Conservation (phyloP, 768 basidiomycete genomes). For the Leccinum longicurvipes region DNA sequence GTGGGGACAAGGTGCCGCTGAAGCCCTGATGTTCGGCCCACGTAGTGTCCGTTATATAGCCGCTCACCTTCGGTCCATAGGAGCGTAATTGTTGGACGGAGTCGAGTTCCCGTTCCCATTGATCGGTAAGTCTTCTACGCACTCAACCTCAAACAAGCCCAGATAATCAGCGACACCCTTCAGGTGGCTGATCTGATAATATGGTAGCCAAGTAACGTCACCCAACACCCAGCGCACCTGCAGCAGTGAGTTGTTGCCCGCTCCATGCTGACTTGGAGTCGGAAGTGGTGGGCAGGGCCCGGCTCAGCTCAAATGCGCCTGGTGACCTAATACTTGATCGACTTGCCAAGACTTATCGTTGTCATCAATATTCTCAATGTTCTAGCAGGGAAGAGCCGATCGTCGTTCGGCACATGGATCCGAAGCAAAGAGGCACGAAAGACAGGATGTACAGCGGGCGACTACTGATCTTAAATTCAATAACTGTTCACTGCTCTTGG, state of each 20-base stretch:
- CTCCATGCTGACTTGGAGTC: too few relatives aligned
- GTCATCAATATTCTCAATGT: conserved; percentile 9
- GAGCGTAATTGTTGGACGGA: too few relatives aligned
- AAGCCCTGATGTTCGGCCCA: too few relatives aligned
- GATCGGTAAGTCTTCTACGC: too few relatives aligned
- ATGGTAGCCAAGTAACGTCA: neutral
- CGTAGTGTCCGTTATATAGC: too few relatives aligned
- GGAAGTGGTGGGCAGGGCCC: too few relatives aligned
- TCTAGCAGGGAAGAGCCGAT: conserved; percentile 21
- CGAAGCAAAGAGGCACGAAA: conserved; percentile 31
- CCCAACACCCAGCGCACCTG: neutral
- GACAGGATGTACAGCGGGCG: too few relatives aligned
- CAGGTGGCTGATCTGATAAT: neutral
- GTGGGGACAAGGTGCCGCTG: too few relatives aligned
- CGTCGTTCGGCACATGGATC: conserved; percentile 24
- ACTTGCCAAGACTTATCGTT: neutral
- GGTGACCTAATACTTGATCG: neutral
- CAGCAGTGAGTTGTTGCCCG: neutral
- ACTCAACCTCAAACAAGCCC: neutral
- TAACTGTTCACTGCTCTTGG: too few relatives aligned
- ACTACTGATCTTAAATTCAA: neutral
- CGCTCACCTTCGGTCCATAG: too few relatives aligned
- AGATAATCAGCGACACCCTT: neutral
- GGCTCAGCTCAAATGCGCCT: too few relatives aligned
- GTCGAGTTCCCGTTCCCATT: too few relatives aligned